A percentile compares a stretch with the other conserved stretches of the same genome.
Conservation (phyloP, 768 basidiomycete genomes). For the Hysterangium stoloniferum region DNA sequence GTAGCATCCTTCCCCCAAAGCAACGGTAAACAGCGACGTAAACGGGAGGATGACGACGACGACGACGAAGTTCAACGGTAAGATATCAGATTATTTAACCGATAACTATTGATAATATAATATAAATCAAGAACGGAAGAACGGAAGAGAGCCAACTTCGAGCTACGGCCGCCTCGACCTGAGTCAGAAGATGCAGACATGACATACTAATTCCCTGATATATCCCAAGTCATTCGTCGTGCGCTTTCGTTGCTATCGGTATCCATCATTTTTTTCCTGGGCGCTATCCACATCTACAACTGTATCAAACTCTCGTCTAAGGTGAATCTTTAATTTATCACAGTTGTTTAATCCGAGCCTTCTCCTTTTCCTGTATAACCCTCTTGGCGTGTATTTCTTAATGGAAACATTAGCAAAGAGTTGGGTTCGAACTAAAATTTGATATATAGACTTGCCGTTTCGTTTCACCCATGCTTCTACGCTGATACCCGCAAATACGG, state of each 20-base stretch:
- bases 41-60: constrained; percentile 61
- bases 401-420: constrained; percentile 9
- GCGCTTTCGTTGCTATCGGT: neutral
- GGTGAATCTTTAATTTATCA: constrained; percentile 26
- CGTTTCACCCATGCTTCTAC: constrained; percentile 90
- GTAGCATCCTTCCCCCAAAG: constrained; percentile 49
- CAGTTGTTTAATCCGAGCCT: constrained; percentile 71
- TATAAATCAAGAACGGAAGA: constrained; percentile 29
- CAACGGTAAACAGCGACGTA: constrained; percentile 38
- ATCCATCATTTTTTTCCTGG: neutral
- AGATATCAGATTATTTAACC: neutral
- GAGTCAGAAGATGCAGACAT: constrained; percentile 8
- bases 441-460: constrained; percentile 45
- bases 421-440: neutral
- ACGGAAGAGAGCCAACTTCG: constrained; percentile 30
- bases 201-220: constrained; percentile 2
- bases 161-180: neutral
- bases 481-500: constrained; percentile 94
- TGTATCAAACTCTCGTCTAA: neutral
- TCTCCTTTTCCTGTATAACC: constrained; percentile 76
- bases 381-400: constrained; percentile 69
- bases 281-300: neutral
- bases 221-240: constrained; percentile 13
- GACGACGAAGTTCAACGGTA: constrained; percentile 44
- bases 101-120: neutral